These are phyloP conservation scores for Xenoacremonium recifei DNA, from an alignment of 2,329 filamentous ascomycete genomes.

Conservation along the genomic window DNA sequence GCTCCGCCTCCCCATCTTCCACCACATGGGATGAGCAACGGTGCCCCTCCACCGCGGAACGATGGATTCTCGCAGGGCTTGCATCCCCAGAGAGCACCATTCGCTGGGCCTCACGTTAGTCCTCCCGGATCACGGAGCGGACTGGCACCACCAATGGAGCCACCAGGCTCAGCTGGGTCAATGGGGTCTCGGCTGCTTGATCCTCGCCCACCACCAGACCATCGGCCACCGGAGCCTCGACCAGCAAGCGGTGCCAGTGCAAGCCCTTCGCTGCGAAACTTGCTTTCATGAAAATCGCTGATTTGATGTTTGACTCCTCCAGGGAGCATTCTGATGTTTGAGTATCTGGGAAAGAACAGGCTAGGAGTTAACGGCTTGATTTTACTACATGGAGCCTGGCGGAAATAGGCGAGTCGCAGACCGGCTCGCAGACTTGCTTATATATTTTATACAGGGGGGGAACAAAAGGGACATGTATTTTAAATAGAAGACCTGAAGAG, in stretches of 20 bases:
- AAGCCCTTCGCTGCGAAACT: conserved; percentile 72
- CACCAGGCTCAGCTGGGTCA: conserved; percentile 19
- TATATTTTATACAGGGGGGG: too few species aligned
- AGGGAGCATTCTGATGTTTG: background rate
- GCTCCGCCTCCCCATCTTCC: conserved; percentile 22
- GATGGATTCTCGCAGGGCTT: conserved; percentile 41
- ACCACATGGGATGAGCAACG: conserved; percentile 33
- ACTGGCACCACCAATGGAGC: conserved; percentile 26
- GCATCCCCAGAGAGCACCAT: conserved; percentile 40
- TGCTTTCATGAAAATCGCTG: conserved; percentile 54
- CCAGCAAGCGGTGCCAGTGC: conserved; percentile 68
- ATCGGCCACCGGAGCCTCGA: conserved; percentile 39
- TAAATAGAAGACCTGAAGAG: too few species aligned
- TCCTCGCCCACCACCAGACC: conserved; percentile 41
- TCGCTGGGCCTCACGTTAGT: conserved; percentile 44
- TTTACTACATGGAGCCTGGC: too few species aligned
- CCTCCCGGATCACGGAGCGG: conserved; percentile 45
- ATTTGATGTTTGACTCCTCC: background rate
- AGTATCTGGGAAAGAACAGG: background rate
- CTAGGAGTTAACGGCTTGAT: background rate
- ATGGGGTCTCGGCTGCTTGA: conserved; percentile 36
- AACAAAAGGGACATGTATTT: too few species aligned
- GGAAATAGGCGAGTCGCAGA: too few species aligned
- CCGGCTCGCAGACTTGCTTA: too few species aligned
- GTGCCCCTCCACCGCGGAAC: conserved; percentile 30